Percentiles rank a stretch among this genome's conserved stretches.
Evolutionary conservation across 1,139 yeast species (phyloP).

Genomic region (Lodderomyces pseudojiufengensis): DNA sequence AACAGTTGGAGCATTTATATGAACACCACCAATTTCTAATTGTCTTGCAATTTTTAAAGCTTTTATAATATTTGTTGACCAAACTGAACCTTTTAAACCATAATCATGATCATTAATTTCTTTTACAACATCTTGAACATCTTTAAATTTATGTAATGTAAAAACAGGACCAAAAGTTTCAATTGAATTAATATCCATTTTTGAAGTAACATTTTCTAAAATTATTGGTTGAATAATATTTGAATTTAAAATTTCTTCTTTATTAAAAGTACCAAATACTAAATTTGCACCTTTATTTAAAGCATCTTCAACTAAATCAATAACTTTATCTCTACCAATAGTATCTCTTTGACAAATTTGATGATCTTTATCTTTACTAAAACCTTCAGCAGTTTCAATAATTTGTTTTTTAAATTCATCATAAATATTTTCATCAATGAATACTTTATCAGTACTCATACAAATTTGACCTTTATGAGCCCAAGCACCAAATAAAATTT

Average conservation of each 20-base stretch:
- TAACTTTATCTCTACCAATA: conserved; percentile 22
- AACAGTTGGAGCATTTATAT: conserved; percentile 47
- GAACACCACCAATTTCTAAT: conserved; percentile 48
- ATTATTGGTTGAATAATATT: conserved; percentile 27
- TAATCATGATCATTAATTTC: conserved; percentile 28
- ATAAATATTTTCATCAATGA: conserved; percentile 29
- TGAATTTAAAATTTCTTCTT: conserved; percentile 8
- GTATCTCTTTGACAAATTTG: conserved; percentile 27
- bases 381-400: conserved; percentile 19
- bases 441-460: conserved; percentile 41
- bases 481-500: conserved; percentile 32
- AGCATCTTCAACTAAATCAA: conserved; percentile 37
- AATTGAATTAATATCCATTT: conserved; percentile 28
- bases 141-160: conserved; percentile 29
- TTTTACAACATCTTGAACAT: conserved; percentile 27
- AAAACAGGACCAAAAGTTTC: conserved; percentile 53
- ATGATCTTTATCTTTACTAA: conserved; percentile 21
- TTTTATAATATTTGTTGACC: conserved; percentile 43
- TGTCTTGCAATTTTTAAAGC: conserved; percentile 37
- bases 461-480: conserved; percentile 45
- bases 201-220: conserved; percentile 29
- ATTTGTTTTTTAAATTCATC: conserved; percentile 22
- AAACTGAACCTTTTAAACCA: conserved; percentile 55
- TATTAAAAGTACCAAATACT: conserved; percentile 20
- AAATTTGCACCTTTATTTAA: conserved; percentile 38